A percentile compares a stretch with the other conserved stretches of the same genome.
These are phyloP conservation scores for Coelastrella sp. DNA, from an alignment of 139 green algal species.

Conservation along the genomic window DNA sequence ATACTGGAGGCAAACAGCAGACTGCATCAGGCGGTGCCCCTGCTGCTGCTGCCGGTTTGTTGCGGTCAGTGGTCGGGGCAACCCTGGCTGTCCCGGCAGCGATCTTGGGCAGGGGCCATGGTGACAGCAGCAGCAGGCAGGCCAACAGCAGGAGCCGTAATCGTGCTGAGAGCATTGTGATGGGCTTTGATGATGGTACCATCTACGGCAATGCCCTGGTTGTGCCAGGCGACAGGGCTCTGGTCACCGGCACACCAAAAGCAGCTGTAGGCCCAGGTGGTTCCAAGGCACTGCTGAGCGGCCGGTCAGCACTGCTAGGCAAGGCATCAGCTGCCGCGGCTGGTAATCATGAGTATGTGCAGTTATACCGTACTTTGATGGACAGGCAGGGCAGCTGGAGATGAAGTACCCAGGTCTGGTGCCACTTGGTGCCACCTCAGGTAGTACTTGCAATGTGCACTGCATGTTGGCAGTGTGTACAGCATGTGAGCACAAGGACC, in stretches of 20 bases:
- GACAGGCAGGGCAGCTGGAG: slow-evolving; percentile 22
- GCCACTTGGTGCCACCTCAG: background rate
- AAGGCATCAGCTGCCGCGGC: background rate
- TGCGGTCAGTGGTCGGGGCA: background rate
- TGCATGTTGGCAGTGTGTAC: no score
- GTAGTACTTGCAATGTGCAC: background rate
- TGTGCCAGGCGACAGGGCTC: background rate
- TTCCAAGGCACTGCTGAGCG: background rate
- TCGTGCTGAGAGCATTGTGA: background rate
- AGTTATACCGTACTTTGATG: slow-evolving; percentile 22
- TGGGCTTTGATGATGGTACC: background rate
- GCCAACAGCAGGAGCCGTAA: background rate
- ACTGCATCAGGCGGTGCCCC: background rate
- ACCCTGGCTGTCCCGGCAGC: background rate
- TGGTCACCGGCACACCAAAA: background rate
- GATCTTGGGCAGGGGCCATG: background rate
- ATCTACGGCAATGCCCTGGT: background rate
- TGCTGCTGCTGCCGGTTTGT: background rate
- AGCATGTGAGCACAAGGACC: no score
- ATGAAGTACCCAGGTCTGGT: background rate
- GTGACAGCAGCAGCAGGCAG: background rate
- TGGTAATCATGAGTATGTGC: slow-evolving; percentile 15
- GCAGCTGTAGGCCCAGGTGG: no score
- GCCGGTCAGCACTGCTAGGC: background rate
- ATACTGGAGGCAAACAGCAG: background rate